Evolutionary conservation across 2,329 filamentous ascomycete genomes (phyloP), one percentile per base, ranked within the genome.

Genomic region (Dothidotthia symphoricarpi): DNA sequence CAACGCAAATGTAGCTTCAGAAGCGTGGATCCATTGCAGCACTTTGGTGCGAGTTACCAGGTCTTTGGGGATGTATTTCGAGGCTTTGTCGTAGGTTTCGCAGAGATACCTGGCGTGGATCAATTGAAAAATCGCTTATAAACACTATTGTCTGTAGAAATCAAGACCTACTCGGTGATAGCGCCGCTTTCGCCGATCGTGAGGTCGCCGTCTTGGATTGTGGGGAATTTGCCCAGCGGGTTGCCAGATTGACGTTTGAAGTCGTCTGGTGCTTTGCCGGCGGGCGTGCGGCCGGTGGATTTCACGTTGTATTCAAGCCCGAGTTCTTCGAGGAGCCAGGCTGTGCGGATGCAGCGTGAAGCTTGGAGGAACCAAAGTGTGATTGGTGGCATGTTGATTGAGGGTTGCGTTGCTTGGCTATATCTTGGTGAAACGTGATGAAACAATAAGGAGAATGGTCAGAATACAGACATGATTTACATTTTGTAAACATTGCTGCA

Each of bases 321-420:
- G 1, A 74, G 61, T 39, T 73, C 70, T 44, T 73, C 67, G 5
- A 75, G 64, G 5, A 73, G 63, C 72, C 70, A 75, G 31, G 72
- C 71, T 24, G 61, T 67, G 12, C 69, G 67, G 31, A 73, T 72
- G 36, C 55, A 63, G 37, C 69, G 64, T 3, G 72, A 75, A 31
- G 69, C 67, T 56, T 74, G 69, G 8, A 75, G 66, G 48, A 75
- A 74, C 53, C 66, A 72, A 19, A 75, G 66, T 1, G 68, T 74
- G 34, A 74, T 71, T 28, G 44, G 41, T 16, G 52, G 28, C 49
- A 53, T 53, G 7, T 3, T 41, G 16, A 11, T 32, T 10, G 22
- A 3, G 19, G 9, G 9, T 22, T 22, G 19, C 5, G 5, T 5
- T 5, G 19, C 5, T 22, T 22, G 19, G 9, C 19, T 22, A n/a